Percentiles rank a stretch among this genome's conserved stretches.
Evolutionary conservation across 2,329 filamentous ascomycete species (phyloP).

Genomic region (Xylariaceae sp.): DNA sequence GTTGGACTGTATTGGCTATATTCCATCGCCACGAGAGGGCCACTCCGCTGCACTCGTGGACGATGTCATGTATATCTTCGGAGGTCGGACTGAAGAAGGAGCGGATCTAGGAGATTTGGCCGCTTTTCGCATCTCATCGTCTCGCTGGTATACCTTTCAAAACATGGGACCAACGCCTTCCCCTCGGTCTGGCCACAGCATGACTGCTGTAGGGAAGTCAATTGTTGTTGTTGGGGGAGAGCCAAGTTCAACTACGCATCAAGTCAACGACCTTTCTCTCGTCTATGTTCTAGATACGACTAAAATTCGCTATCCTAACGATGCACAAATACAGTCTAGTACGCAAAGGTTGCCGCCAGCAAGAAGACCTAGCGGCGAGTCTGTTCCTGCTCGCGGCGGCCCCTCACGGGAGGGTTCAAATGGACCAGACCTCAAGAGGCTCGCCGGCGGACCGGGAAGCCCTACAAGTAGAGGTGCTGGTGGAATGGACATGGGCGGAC

Average conservation of each 20-base stretch:
- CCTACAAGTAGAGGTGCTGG: slow-evolving; percentile 43
- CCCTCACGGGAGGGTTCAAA: slow-evolving; percentile 50
- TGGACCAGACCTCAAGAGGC: slow-evolving; percentile 49
- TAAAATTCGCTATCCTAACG: slow-evolving; percentile 94
- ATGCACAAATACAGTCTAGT: slow-evolving; percentile 47
- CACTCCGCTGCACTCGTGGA: slow-evolving; percentile 91
- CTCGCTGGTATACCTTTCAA: slow-evolving; percentile 98
- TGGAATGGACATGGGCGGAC: slow-evolving; percentile 37
- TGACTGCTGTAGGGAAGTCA: slow-evolving; percentile 91
- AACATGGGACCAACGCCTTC: slow-evolving; percentile 98
- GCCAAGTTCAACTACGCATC: slow-evolving; percentile 78
- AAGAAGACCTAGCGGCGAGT: slow-evolving; percentile 43
- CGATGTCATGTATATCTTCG: slow-evolving; percentile 99
- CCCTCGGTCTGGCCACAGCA: slow-evolving; percentile 89
- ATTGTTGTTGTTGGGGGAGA: slow-evolving; percentile 92
- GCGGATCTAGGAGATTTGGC: slow-evolving; percentile 89
- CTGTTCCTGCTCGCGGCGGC: slow-evolving; percentile 33
- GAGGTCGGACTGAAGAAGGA: slow-evolving; percentile 90
- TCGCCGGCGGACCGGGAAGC: slow-evolving; percentile 35
- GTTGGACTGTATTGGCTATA: slow-evolving; percentile 95
- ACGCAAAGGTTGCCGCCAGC: slow-evolving; percentile 39
- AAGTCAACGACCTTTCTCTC: slow-evolving; percentile 79
- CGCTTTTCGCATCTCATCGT: slow-evolving; percentile 68
- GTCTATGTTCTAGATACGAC: slow-evolving; percentile 90
- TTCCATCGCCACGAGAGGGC: slow-evolving; percentile 87